Conservation (phyloP, 148 eudicot genomes). For the Fagopyrum homotropicum region DNA sequence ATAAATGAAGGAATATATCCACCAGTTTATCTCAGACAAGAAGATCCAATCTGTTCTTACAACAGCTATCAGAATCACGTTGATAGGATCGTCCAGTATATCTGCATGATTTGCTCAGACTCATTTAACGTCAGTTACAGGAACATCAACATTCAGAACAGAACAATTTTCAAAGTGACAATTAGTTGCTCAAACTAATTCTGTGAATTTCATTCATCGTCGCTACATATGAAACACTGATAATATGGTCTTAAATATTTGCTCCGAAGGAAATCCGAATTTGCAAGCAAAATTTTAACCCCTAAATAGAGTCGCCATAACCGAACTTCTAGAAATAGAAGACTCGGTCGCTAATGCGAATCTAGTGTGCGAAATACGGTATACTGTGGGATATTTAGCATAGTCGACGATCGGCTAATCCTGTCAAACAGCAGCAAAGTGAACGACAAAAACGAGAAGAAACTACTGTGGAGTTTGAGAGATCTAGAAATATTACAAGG, state of each 20-base stretch:
- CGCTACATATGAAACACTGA: background rate
- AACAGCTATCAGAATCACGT: background rate
- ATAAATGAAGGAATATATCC: background rate
- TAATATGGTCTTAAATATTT: no score
- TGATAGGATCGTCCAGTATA: background rate
- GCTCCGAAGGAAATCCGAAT: background rate
- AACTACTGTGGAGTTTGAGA: background rate
- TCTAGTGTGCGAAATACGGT: background rate
- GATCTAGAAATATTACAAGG: slow-evolving; percentile 27
- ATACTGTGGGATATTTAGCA: background rate
- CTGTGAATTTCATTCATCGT: background rate
- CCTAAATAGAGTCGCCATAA: background rate
- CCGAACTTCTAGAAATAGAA: background rate
- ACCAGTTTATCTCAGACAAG: background rate
- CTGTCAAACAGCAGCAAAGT: background rate
- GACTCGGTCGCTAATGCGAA: background rate
- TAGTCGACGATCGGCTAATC: background rate
- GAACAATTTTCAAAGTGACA: background rate
- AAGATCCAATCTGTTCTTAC: background rate
- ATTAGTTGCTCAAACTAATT: background rate
- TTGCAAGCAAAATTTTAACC: background rate
- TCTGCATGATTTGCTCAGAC: background rate
- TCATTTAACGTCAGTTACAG: background rate
- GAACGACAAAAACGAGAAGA: background rate
- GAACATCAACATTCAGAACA: background rate